Conservation (phyloP, 2,329 filamentous ascomycete genomes). For the Penicillium vulpinum region DNA sequence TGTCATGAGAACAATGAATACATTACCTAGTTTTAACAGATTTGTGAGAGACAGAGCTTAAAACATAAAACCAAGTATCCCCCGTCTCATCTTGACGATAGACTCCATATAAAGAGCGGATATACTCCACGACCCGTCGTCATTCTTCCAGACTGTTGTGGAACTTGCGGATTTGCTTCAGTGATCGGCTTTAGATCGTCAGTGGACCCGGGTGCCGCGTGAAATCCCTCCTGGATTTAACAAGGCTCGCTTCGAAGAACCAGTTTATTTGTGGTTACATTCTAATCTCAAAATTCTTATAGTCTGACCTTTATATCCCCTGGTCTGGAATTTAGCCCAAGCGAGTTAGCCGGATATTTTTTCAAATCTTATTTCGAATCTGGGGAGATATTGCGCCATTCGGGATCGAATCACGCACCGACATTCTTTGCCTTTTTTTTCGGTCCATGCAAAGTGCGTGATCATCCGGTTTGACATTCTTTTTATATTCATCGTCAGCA, state of each 20-base stretch:
- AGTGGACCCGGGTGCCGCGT: slow-evolving; percentile 21
- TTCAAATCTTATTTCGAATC: slow-evolving; percentile 14
- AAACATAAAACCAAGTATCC: neutral
- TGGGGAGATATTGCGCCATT: slow-evolving; percentile 30
- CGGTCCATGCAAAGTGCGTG: slow-evolving; percentile 16
- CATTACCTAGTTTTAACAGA: too few relatives aligned
- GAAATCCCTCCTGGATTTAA: slow-evolving; percentile 4
- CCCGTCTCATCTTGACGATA: neutral
- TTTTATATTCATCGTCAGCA: slow-evolving; percentile 20
- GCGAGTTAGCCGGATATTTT: slow-evolving; percentile 8
- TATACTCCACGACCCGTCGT: slow-evolving; percentile 28
- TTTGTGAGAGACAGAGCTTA: neutral
- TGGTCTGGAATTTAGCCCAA: neutral
- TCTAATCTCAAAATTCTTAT: too few relatives aligned
- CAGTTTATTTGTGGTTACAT: too few relatives aligned
- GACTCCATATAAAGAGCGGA: neutral
- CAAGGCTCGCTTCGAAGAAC: slow-evolving; percentile 1
- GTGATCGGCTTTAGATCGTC: slow-evolving; percentile 24
- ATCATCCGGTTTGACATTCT: slow-evolving; percentile 11
- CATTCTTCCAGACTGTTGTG: slow-evolving; percentile 31
- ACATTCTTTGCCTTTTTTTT: slow-evolving; percentile 11
- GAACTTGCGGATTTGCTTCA: slow-evolving; percentile 19
- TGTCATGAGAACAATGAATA: neutral
- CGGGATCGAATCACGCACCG: slow-evolving; percentile 22
- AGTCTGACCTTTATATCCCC: neutral